A percentile compares a stretch with the other conserved stretches of the same genome.
phyloP scores from a whole-genome alignment of 2,329 filamentous ascomycete genomes.

The Paecilomyces fulvus region DNA sequence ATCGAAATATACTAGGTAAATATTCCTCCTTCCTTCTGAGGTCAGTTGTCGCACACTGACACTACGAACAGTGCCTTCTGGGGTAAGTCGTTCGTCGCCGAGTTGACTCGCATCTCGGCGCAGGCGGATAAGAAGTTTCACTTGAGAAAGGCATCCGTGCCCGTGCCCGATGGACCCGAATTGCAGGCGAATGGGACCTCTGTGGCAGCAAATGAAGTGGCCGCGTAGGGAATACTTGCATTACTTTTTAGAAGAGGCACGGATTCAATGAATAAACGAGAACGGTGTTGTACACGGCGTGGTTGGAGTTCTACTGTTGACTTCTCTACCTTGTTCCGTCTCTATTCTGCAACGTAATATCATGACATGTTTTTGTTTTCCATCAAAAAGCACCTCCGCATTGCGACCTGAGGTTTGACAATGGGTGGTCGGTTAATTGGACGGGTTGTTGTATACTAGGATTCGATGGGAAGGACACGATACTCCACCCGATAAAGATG shows the following conservation, averaged over 20 bases:
- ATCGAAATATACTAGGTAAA: slow-evolving; percentile 78
- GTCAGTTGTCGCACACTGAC: neutral
- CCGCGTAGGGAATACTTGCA: neutral
- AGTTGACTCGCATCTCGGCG: slow-evolving; percentile 56
- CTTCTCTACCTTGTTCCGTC: neutral
- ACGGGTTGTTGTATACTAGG: neutral
- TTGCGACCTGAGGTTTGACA: neutral
- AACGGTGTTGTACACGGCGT: neutral
- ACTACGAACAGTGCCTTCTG: slow-evolving; percentile 62
- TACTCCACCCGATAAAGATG: neutral
- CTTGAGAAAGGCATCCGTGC: slow-evolving; percentile 18
- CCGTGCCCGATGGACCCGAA: slow-evolving; percentile 6
- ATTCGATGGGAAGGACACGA: neutral
- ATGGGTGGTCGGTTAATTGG: neutral
- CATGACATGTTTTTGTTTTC: neutral
- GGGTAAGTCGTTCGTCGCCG: slow-evolving; percentile 82
- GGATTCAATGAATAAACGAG: neutral
- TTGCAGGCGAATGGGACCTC: slow-evolving; percentile 10
- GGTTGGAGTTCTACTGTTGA: neutral
- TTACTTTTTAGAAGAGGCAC: neutral
- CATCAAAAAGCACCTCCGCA: neutral
- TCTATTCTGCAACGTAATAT: neutral
- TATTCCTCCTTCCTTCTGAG: neutral
- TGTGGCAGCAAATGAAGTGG: slow-evolving; percentile 1
- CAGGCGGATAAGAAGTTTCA: slow-evolving; percentile 29